Evolutionary conservation across 805 yeast species (phyloP).

Genomic region (Isabelozyma gotoi): DNA sequence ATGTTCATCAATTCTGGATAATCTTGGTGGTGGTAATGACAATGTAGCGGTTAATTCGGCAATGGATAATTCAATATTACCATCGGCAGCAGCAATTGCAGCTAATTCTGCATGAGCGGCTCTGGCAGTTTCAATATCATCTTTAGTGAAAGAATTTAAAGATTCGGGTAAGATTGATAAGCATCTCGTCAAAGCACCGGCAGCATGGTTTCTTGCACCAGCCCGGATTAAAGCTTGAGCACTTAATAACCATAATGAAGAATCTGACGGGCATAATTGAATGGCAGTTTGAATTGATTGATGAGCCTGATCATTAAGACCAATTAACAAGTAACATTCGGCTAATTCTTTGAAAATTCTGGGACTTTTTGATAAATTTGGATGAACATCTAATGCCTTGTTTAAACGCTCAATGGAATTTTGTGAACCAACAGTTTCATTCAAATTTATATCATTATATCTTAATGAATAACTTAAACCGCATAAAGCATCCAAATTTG

Average conservation of each 20-base stretch:
- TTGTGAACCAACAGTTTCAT: conserved; percentile 40
- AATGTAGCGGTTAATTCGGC: conserved; percentile 51
- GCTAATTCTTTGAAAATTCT: conserved; percentile 50
- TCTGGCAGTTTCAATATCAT: conserved; percentile 48
- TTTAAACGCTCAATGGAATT: conserved; percentile 41
- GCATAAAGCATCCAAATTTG: conserved; percentile 38
- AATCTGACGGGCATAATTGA: conserved; percentile 36
- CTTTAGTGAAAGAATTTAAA: conserved; percentile 21
- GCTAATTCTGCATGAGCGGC: conserved; percentile 57
- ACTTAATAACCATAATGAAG: conserved; percentile 46
- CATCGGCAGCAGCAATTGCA: conserved; percentile 51
- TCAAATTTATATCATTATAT: conserved; percentile 34
- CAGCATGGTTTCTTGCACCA: conserved; percentile 46
- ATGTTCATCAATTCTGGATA: conserved; percentile 44
- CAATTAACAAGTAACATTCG: conserved; percentile 48
- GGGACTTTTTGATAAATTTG: conserved; percentile 37
- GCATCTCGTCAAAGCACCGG: conserved; percentile 46
- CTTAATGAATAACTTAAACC: conserved; percentile 45
- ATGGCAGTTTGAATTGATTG: conserved; percentile 45
- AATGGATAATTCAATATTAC: conserved; percentile 49
- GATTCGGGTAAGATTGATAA: conserved; percentile 40
- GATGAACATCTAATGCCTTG: conserved; percentile 35
- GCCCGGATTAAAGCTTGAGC: conserved; percentile 50
- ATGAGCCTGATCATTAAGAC: conserved; percentile 53
- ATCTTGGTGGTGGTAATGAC: conserved; percentile 49